These are phyloP conservation scores for Elaeis guineensis DNA, from an alignment of 176 grass and related monocot genomes.

Conservation along the genomic window DNA sequence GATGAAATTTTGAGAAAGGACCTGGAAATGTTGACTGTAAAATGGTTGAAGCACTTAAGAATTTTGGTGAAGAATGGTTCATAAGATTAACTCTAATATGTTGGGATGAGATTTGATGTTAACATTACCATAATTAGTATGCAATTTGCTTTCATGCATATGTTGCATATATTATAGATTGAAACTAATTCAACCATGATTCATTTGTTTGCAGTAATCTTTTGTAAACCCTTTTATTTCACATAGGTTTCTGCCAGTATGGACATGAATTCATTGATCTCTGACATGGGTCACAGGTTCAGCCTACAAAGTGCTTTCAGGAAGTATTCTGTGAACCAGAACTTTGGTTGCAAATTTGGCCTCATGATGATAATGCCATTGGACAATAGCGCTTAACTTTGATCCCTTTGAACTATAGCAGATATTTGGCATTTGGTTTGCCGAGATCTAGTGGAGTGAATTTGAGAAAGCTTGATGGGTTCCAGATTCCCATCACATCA, in stretches of 20 bases:
- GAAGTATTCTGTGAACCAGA: not conserved
- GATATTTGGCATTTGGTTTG: not conserved
- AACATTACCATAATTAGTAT: no score
- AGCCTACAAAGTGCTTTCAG: not conserved
- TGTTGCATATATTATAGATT: no score
- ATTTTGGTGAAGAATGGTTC: no score
- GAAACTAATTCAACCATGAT: no score
- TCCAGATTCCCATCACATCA: conserved; percentile 20
- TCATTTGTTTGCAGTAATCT: no score
- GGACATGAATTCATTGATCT: not conserved
- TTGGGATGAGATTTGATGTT: no score
- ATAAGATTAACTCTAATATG: no score
- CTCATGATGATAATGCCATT: not conserved
- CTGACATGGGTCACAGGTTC: not conserved
- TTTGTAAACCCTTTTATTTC: no score
- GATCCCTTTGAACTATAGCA: not conserved
- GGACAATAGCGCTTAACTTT: not conserved
- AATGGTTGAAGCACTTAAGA: no score
- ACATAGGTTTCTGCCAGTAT: not conserved
- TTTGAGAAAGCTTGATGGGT: conserved; percentile 4
- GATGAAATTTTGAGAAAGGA: no score
- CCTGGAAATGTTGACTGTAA: no score
- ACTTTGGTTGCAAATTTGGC: not conserved
- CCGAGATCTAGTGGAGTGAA: not conserved
- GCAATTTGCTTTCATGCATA: no score